Evolutionary conservation across 176 grass and related monocot species (phyloP), one percentile per base, ranked within the genome.

Genomic region (Luzula sylvatica): DNA sequence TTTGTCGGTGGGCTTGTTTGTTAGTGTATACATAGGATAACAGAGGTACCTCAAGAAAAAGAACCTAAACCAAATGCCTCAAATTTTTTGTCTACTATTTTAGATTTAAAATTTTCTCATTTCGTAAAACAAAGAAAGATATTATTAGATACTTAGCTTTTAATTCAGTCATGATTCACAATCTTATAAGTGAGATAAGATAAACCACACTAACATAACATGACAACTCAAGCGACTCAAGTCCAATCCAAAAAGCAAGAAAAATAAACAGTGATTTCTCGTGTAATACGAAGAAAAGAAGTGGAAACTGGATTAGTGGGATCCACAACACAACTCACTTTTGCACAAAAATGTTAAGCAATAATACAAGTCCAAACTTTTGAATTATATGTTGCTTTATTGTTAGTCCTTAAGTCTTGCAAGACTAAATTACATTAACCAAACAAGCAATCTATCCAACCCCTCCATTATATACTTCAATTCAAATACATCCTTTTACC

Each of bases 111-210:
- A n/a, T n/a, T n/a, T n/a, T n/a, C n/a, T n/a, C n/a, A n/a, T n/a
- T n/a, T n/a, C n/a, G n/a, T n/a, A n/a, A n/a, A n/a, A n/a, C 40
- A 41, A 58, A 38, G 12, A 5, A 13, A 40, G 18, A 59, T n/a
- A 61, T 28, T 18, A 30, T 47, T 11, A 3, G 3, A 47, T 17
- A 62, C 41, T 42, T 46, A 5, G 5, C 24, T 48, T 46, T 63
- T 18, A 30, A 17, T 47, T 62, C 23, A 62, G 40, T 35, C 30
- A 35, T 9, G 45, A 46, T 61, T 44, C 21, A 47, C 13, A 62
- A 30, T 15, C 58, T 63, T 63, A 28, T 7, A 63, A 47, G 58
- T n/a, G n/a, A n/a, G n/a, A n/a, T n/a, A n/a, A n/a, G n/a, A n/a
- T n/a, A n/a, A n/a, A n/a, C n/a, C n/a, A n/a, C n/a, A n/a, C n/a